These are phyloP conservation scores for Cryphonectria naterciae DNA, from an alignment of 2,329 filamentous ascomycete species.

Conservation along the genomic window DNA sequence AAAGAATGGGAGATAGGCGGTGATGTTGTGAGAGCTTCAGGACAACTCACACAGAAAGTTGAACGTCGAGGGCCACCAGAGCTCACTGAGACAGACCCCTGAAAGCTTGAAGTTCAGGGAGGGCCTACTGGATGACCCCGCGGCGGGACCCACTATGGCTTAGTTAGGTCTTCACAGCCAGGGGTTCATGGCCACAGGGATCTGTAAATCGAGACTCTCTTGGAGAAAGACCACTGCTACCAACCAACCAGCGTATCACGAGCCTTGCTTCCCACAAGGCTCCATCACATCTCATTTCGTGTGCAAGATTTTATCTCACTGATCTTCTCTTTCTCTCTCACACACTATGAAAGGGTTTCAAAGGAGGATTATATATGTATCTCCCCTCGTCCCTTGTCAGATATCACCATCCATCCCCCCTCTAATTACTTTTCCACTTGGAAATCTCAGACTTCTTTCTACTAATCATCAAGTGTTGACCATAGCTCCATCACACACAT, in stretches of 20 bases:
- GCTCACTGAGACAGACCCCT: neutral
- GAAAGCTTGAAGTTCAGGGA: conserved; percentile 5
- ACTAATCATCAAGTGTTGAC: neutral
- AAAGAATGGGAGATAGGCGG: neutral
- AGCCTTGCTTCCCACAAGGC: neutral
- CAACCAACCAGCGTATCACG: neutral
- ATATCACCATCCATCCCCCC: neutral
- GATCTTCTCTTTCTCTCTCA: neutral
- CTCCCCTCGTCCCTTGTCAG: neutral
- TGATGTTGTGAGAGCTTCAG: conserved; percentile 11
- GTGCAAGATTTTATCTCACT: neutral
- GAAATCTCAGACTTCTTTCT: neutral
- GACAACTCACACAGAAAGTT: conserved; percentile 4
- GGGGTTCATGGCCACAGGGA: neutral
- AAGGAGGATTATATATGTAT: neutral
- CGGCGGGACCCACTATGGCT: neutral
- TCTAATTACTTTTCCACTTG: neutral
- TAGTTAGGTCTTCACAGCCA: neutral
- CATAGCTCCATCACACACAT: neutral
- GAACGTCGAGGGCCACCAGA: neutral
- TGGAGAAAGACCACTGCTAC: neutral
- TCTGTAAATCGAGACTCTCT: neutral
- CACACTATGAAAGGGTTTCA: neutral
- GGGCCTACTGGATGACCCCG: conserved; percentile 2
- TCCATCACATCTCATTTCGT: neutral